Percentiles rank a stretch among this genome's conserved stretches.
These are phyloP conservation scores for Tagetes erecta DNA, from an alignment of 129 eudicot species.

Conservation along the genomic window DNA sequence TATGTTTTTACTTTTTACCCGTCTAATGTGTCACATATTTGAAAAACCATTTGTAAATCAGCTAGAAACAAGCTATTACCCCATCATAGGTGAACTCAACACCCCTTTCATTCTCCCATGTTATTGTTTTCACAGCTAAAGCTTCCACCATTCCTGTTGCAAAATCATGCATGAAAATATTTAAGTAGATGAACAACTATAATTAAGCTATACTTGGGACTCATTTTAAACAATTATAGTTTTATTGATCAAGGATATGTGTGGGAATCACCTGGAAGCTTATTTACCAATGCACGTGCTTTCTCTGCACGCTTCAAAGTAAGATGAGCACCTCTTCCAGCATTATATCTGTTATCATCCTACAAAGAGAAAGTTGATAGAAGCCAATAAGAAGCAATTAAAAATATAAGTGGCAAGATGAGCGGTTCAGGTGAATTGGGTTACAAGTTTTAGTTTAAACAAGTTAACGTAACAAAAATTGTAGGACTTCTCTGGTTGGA, in stretches of 20 bases:
- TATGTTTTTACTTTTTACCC: background rate
- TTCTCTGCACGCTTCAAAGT: slow-evolving; percentile 91
- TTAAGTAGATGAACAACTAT: background rate
- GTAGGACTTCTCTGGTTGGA: background rate
- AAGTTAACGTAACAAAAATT: background rate
- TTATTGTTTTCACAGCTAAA: slow-evolving; percentile 50
- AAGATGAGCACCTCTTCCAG: slow-evolving; percentile 97
- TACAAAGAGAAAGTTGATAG: slow-evolving; percentile 22
- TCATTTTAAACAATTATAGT: background rate
- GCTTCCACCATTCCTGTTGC: slow-evolving; percentile 81
- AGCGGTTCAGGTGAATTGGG: background rate
- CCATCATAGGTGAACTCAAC: slow-evolving; percentile 76
- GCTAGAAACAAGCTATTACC: slow-evolving; percentile 44
- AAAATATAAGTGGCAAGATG: background rate
- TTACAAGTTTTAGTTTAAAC: background rate
- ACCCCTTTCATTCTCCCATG: slow-evolving; percentile 90
- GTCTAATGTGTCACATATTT: background rate
- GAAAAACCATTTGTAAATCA: background rate
- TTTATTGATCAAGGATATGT: background rate
- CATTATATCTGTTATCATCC: slow-evolving; percentile 90
- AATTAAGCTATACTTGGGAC: background rate
- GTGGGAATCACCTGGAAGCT: slow-evolving; percentile 74
- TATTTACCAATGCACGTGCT: slow-evolving; percentile 81
- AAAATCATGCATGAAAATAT: slow-evolving; percentile 17
- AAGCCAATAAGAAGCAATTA: background rate